A percentile compares a stretch with the other conserved stretches of the same genome.
Conservation (phyloP, 257 asterid species). For the Solanum virginianum region DNA sequence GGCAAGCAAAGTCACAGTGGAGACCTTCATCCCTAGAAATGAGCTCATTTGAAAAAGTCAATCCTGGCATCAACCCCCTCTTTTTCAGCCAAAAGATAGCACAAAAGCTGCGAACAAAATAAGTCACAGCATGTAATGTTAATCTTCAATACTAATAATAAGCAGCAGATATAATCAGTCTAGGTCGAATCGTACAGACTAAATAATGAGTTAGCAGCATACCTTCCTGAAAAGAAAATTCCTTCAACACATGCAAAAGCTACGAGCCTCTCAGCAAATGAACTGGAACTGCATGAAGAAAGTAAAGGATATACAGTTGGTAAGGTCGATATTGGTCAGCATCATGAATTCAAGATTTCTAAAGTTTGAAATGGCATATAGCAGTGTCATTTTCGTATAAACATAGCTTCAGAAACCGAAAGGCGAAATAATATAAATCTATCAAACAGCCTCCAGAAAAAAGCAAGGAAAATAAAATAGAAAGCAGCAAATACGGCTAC, state of each 20-base stretch:
- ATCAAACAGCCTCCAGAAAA: not conserved
- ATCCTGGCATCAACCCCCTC: slow-evolving; percentile 78
- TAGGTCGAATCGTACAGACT: not conserved
- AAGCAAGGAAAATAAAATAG: not conserved
- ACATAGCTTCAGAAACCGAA: not conserved
- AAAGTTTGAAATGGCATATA: not conserved
- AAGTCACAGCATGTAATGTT: not conserved
- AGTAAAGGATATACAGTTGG: not conserved
- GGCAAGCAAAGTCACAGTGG: slow-evolving; percentile 86
- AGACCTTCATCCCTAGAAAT: slow-evolving; percentile 85
- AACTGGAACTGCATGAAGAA: slow-evolving; percentile 37
- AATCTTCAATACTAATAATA: not conserved
- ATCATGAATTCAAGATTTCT: not conserved
- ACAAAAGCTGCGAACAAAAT: slow-evolving; percentile 46
- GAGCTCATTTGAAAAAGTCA: slow-evolving; percentile 77
- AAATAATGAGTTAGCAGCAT: not conserved
- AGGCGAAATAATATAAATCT: not conserved
- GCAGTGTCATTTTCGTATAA: not conserved
- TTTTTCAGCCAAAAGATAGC: slow-evolving; percentile 80
- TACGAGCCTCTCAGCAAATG: slow-evolving; percentile 72
- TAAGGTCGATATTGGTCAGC: not conserved
- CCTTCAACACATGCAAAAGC: slow-evolving; percentile 89
- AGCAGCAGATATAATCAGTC: not conserved
- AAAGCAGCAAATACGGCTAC: not conserved
- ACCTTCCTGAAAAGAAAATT: slow-evolving; percentile 85